These are phyloP conservation scores for Aspergillus sp. DNA, from an alignment of 2,329 filamentous ascomycete genomes.

Conservation along the genomic window DNA sequence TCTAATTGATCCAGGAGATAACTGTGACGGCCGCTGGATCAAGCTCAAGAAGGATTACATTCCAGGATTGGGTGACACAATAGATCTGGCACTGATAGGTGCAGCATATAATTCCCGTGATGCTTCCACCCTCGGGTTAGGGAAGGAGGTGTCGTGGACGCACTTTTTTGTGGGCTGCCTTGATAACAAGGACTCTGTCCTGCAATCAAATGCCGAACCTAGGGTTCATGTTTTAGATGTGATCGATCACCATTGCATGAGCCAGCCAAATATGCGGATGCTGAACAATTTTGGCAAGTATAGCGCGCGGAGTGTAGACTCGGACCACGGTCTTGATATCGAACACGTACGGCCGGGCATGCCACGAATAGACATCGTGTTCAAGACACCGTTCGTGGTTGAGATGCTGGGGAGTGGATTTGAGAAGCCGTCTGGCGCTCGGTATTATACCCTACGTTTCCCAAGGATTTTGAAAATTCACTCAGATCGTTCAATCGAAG, in stretches of 20 bases:
- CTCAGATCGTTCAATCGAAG: constrained; percentile 67
- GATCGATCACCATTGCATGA: constrained; percentile 53
- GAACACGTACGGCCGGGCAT: constrained; percentile 45
- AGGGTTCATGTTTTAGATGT: constrained; percentile 67
- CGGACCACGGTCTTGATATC: constrained; percentile 43
- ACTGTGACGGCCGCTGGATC: constrained; percentile 56
- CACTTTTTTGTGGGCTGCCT: constrained; percentile 79
- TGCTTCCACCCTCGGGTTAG: constrained; percentile 53
- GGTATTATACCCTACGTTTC: constrained; percentile 74
- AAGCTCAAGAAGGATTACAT: constrained; percentile 91
- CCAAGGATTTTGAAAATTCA: constrained; percentile 76
- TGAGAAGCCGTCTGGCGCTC: constrained; percentile 66
- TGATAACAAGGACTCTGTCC: constrained; percentile 63
- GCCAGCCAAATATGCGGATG: constrained; percentile 50
- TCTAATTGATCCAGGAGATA: constrained; percentile 36
- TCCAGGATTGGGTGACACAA: constrained; percentile 72
- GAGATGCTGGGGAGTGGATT: constrained; percentile 80
- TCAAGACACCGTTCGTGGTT: constrained; percentile 71
- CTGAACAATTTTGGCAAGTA: constrained; percentile 52
- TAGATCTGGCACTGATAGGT: constrained; percentile 78
- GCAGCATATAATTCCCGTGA: constrained; percentile 67
- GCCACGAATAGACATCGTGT: constrained; percentile 49
- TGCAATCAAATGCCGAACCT: constrained; percentile 52
- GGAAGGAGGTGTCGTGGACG: constrained; percentile 67
- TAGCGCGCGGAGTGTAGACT: constrained; percentile 38